phyloP scores from a whole-genome alignment of 139 green algal species.

The Auxenochlorella pyrenoidosa region DNA sequence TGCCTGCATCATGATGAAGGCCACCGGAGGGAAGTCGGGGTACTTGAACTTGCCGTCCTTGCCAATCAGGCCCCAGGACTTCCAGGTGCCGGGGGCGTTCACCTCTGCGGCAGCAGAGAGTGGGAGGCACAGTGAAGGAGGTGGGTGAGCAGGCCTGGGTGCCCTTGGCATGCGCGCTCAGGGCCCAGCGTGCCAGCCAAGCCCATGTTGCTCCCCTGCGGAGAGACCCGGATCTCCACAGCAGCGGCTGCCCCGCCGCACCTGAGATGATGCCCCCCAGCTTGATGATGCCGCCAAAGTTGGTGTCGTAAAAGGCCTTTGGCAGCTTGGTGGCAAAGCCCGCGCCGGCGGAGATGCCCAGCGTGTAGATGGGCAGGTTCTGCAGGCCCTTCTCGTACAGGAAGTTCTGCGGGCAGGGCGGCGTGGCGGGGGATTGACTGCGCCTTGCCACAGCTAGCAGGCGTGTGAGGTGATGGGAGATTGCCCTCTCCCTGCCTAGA shows the following conservation, averaged over 20 bases:
- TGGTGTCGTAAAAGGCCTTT: constrained; percentile 13
- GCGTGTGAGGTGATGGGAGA: too few relatives aligned
- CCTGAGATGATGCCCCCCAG: constrained; percentile 22
- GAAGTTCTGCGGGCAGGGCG: constrained; percentile 24
- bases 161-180: too few relatives aligned
- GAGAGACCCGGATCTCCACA: background rate
- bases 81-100: constrained; percentile 13
- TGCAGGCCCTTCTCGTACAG: constrained; percentile 32
- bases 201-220: background rate
- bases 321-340: constrained; percentile 23
- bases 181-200: too few relatives aligned
- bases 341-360: constrained; percentile 27
- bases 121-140: too few relatives aligned
- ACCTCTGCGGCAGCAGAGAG: constrained; percentile 5
- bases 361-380: constrained; percentile 15
- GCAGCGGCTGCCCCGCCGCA: background rate
- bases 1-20: constrained; percentile 16
- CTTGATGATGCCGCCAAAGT: constrained; percentile 34
- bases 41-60: constrained; percentile 6
- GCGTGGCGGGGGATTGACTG: background rate
- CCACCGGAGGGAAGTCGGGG: constrained; percentile 19
- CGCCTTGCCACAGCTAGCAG: too few relatives aligned
- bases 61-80: background rate
- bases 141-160: background rate
- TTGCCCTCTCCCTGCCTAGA: too few relatives aligned